Evolutionary conservation across 75 land plant genomes (phyloP), one percentile per base, ranked within the genome.

Genomic region (Cryptomeria japonica): DNA sequence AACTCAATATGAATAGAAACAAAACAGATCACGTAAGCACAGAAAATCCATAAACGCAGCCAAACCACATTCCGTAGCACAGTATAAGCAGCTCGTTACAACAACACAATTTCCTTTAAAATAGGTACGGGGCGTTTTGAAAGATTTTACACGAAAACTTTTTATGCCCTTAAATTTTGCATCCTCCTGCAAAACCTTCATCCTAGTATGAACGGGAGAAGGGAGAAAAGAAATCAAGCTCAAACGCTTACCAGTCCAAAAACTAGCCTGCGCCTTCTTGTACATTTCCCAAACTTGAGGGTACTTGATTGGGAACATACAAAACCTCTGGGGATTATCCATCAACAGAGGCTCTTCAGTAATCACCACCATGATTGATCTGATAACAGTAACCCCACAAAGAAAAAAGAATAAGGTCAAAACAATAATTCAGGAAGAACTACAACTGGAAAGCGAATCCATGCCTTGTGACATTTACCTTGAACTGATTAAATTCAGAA

Each of bases 271-370:
- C 64, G 96, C 98, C 89, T 97, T 97, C 93, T 97, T 97, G 87
- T 96, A 97, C 96, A 97, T 93, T 84, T 97, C 97, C 98, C 98
- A 97, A n/a, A 97, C 90, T 49, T 86, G 73, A 0, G 94, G 97
- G 88, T 93, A 97, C 82, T 88, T 90, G 86, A 97, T 93, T 14
- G 98, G 98, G 88, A 97, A 97, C 98, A 97, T 96, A n/a, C 94
- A 94, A 89, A 96, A 97, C 39, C 98, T 90, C 61, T 94, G 96
- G 4, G 98, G 97, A 83, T 96, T 96, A 7, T 92, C 90, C 32
- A 88, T 91, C 39, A 96, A 90, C 49, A 96, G 87, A 0, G 98
- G 98, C 89, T 97, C 98, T 58, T 90, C 92, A 0, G 86, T 89
- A 13, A 85, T 80, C 0, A 88, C 18, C 34, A 90, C 91, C 94